A percentile compares a stretch with the other conserved stretches of the same genome.
Conservation (phyloP, 805 yeast species). For the Candida rishiriensis region DNA sequence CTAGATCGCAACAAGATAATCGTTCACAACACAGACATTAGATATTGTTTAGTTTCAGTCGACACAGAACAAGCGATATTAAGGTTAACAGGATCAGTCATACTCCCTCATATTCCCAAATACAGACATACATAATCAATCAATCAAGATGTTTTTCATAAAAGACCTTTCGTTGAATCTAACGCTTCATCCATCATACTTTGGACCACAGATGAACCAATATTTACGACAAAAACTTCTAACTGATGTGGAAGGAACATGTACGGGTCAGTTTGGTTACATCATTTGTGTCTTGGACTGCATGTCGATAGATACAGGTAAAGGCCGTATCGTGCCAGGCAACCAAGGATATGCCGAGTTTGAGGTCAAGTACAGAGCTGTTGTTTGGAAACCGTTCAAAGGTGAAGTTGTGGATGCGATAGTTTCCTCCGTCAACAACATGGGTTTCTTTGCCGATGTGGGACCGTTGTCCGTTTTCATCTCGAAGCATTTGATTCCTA, state of each 20-base stretch:
- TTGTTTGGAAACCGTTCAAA: constrained; percentile 97
- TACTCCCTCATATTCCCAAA: not conserved
- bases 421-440: constrained; percentile 86
- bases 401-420: constrained; percentile 98
- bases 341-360: constrained; percentile 94
- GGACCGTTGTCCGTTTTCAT: constrained; percentile 96
- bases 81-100: too few species aligned
- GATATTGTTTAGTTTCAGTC: too few species aligned
- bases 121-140: not conserved
- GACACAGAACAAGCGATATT: too few species aligned
- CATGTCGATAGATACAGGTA: constrained; percentile 90
- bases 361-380: constrained; percentile 92
- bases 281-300: constrained; percentile 94
- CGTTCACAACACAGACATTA: too few species aligned
- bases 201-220: constrained; percentile 97
- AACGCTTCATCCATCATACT: constrained; percentile 94
- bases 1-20: too few species aligned
- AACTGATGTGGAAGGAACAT: constrained; percentile 96
- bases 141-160: constrained; percentile 30
- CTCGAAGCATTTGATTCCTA: constrained; percentile 90
- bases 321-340: constrained; percentile 81
- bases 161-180: constrained; percentile 89
- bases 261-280: constrained; percentile 98
- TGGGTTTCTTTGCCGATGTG: constrained; percentile 97
- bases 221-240: constrained; percentile 83